These are phyloP conservation scores for Halophytophthora polymorphica DNA, from an alignment of 352 stramenopile species.

Conservation along the genomic window DNA sequence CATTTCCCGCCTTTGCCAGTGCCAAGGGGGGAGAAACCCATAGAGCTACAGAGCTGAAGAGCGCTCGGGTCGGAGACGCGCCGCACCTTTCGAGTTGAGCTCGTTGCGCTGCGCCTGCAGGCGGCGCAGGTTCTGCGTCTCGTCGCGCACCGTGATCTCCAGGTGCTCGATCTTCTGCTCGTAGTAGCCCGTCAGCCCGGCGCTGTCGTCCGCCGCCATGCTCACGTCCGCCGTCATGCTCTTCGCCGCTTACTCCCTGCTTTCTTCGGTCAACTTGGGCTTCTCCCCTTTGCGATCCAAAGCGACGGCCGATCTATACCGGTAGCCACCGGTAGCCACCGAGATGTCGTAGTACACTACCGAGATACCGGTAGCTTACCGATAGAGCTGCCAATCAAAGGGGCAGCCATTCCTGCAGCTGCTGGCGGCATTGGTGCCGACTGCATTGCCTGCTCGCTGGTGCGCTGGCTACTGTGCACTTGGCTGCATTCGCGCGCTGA, in stretches of 20 bases:
- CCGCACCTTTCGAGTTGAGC: conserved; percentile 96
- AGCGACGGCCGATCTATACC: too few relatives aligned
- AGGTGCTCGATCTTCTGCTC: conserved; percentile 95
- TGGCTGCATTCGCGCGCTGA: conserved; percentile 76
- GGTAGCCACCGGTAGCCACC: conserved; percentile 1
- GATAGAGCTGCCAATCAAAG: conserved; percentile 7
- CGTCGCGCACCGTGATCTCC: conserved; percentile 92
- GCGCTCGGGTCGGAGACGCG: too few relatives aligned
- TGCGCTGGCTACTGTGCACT: conserved; percentile 89
- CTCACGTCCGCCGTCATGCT: conserved; percentile 44
- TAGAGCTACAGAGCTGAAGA: too few relatives aligned
- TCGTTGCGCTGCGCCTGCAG: conserved; percentile 99
- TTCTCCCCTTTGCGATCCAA: conserved; percentile 22
- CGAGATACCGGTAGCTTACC: neutral
- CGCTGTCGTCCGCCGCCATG: conserved; percentile 32
- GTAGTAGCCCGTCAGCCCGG: conserved; percentile 90
- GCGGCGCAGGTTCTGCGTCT: conserved; percentile 95
- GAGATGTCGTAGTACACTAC: neutral
- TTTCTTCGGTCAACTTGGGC: conserved; percentile 3
- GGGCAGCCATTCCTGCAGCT: conserved; percentile 33
- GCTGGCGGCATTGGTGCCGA: too few relatives aligned
- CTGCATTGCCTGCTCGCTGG: too few relatives aligned
- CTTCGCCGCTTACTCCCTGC: neutral
- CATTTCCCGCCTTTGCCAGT: too few relatives aligned
- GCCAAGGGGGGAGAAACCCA: too few relatives aligned